Conservation (phyloP, 371 early-diverging fungal species). For the Syncephalastrum sp. region DNA sequence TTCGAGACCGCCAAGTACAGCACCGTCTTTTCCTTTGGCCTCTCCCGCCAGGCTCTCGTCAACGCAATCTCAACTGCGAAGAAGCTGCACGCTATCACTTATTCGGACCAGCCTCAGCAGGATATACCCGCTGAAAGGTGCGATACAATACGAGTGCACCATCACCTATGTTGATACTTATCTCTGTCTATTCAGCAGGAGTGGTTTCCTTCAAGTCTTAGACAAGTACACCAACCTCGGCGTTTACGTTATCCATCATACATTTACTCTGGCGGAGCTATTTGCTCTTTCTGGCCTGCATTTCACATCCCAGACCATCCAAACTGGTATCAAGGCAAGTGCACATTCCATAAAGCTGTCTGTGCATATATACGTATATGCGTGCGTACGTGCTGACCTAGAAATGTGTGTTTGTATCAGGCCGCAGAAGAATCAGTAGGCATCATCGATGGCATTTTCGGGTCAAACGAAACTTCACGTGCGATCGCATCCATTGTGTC, state of each 20-base stretch:
- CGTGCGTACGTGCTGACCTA: background rate
- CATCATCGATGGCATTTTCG: slow-evolving; percentile 90
- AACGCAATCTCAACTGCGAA: slow-evolving; percentile 60
- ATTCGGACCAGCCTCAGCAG: background rate
- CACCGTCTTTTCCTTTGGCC: slow-evolving; percentile 56
- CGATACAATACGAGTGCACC: no score
- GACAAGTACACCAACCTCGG: slow-evolving; percentile 72
- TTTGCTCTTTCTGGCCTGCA: slow-evolving; percentile 80
- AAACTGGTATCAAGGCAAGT: slow-evolving; percentile 66
- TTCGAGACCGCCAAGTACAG: slow-evolving; percentile 63
- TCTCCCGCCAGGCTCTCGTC: slow-evolving; percentile 55
- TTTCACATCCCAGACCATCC: slow-evolving; percentile 69
- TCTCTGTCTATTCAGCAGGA: slow-evolving; percentile 7
- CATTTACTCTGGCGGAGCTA: slow-evolving; percentile 79
- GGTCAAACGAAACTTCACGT: slow-evolving; percentile 86
- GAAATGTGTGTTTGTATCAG: slow-evolving; percentile 19
- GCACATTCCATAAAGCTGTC: background rate
- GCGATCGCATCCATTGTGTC: slow-evolving; percentile 83
- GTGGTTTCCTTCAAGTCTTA: slow-evolving; percentile 58
- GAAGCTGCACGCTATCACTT: slow-evolving; percentile 45
- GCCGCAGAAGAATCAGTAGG: slow-evolving; percentile 88
- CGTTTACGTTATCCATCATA: slow-evolving; percentile 67
- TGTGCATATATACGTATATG: background rate
- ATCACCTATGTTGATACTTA: no score
- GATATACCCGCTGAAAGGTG: no score